phyloP scores from a whole-genome alignment of 129 eudicot genomes.

The Oenanthe sinensis region DNA sequence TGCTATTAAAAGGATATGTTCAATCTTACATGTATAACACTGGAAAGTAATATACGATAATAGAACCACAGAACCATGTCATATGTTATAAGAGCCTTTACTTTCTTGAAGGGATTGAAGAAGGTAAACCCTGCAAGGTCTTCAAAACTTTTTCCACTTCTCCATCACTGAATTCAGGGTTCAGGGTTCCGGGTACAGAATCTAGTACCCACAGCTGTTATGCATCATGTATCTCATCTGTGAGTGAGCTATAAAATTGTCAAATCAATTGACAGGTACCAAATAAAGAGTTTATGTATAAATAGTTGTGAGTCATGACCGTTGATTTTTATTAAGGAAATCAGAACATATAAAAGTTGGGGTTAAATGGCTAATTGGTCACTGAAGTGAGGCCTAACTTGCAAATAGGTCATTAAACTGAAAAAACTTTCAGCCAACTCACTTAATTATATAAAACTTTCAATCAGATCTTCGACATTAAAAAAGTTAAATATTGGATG shows the following conservation, averaged over 20 bases:
- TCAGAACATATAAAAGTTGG: no score
- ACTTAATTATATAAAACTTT: no score
- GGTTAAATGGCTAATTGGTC: no score
- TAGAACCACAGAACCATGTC: not conserved
- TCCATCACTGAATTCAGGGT: slow-evolving; percentile 51
- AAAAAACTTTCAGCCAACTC: no score
- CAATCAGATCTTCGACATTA: no score
- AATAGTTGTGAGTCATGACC: not conserved
- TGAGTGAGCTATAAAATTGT: slow-evolving; percentile 24
- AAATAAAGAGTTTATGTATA: not conserved
- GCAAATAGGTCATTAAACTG: no score
- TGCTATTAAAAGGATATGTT: not conserved
- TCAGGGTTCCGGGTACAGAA: slow-evolving; percentile 84
- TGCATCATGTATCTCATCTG: slow-evolving; percentile 51
- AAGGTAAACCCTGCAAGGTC: slow-evolving; percentile 76
- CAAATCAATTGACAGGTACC: not conserved
- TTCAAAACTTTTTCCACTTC: slow-evolving; percentile 91
- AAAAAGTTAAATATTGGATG: no score
- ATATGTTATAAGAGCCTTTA: slow-evolving; percentile 18
- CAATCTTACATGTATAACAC: not conserved
- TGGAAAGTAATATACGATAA: not conserved
- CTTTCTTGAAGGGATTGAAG: slow-evolving; percentile 73
- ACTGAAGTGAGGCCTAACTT: no score
- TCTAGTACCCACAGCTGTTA: slow-evolving; percentile 97
- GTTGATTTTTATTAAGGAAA: not conserved